These are phyloP conservation scores for Marsdenia floribunda DNA, from an alignment of 257 asterid genomes.

Conservation along the genomic window DNA sequence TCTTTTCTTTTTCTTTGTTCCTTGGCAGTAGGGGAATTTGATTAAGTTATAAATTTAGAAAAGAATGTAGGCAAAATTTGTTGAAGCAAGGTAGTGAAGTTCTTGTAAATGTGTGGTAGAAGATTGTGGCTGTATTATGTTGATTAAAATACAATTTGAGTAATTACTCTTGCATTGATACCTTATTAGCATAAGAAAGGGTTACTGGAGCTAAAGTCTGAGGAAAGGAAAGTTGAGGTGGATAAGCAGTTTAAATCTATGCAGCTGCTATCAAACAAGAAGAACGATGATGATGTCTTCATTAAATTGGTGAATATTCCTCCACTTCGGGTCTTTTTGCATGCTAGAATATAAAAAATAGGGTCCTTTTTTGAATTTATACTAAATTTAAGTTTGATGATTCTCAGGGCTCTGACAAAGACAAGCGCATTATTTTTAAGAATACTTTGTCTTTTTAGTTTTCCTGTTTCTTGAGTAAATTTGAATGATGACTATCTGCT, in stretches of 20 bases:
- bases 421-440: conserved; percentile 21
- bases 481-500: neutral
- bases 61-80: neutral
- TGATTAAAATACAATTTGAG: neutral
- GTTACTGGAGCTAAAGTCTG: too few relatives aligned
- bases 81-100: neutral
- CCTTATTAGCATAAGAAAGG: conserved; percentile 15
- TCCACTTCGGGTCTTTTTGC: too few relatives aligned
- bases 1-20: too few relatives aligned
- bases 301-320: conserved; percentile 43
- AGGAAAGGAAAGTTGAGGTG: too few relatives aligned
- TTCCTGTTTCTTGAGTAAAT: neutral
- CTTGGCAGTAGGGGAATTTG: too few relatives aligned
- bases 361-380: neutral
- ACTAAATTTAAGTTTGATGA: neutral
- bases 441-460: neutral
- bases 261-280: conserved; percentile 65
- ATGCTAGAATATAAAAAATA: neutral
- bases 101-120: neutral
- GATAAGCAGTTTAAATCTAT: conserved; percentile 56
- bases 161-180: neutral
- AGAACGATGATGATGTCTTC: conserved; percentile 57
- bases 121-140: neutral
- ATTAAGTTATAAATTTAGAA: too few relatives aligned
- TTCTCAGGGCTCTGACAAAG: conserved; percentile 53